These are phyloP conservation scores for Xylaria longipes DNA, from an alignment of 495 filamentous ascomycete genomes.

Conservation along the genomic window DNA sequence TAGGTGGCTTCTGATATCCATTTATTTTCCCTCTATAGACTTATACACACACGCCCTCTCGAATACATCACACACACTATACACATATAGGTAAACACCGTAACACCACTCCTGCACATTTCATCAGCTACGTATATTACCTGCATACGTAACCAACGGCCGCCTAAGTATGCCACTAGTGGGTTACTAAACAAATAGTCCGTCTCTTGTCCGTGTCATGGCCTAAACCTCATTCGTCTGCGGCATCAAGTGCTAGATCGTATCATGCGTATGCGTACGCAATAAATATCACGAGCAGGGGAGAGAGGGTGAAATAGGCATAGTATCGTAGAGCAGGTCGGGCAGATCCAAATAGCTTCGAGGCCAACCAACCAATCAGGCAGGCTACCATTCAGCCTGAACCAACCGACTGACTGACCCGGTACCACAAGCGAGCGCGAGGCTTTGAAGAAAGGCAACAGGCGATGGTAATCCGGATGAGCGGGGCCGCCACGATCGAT, in stretches of 20 bases:
- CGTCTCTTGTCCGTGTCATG: background rate
- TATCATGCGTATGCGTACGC: no score
- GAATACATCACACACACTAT: background rate
- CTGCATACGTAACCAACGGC: conserved; percentile 1
- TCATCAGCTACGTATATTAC: background rate
- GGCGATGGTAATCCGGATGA: conserved; percentile 5
- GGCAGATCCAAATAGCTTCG: background rate
- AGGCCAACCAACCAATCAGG: background rate
- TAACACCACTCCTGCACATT: conserved; percentile 5
- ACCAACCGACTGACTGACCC: background rate
- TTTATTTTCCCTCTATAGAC: background rate
- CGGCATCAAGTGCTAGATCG: background rate
- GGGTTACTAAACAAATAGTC: background rate
- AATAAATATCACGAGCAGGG: background rate
- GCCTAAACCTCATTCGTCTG: background rate
- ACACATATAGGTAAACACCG: background rate
- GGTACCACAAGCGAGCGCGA: background rate
- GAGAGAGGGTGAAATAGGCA: background rate
- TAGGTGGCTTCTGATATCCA: background rate
- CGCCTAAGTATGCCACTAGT: background rate
- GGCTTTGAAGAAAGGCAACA: background rate
- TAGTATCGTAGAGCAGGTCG: background rate
- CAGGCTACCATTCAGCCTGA: conserved; percentile 7
- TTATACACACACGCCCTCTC: conserved; percentile 3
- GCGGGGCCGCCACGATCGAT: conserved; percentile 24